Conservation (phyloP, 495 filamentous ascomycete genomes). For the Penicillium ochrochloron region DNA sequence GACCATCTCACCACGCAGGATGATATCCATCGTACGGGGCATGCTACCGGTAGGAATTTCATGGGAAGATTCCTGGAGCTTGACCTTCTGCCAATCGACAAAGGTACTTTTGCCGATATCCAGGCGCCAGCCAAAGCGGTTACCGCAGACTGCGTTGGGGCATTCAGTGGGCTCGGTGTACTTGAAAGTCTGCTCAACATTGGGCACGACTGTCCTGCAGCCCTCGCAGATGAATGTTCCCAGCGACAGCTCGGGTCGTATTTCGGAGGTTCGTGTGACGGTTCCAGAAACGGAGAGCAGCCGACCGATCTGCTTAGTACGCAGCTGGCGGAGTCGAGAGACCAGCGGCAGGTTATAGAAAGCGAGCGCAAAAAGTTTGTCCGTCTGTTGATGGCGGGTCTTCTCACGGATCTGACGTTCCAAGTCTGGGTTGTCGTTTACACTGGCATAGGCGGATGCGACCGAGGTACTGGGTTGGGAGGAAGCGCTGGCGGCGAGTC, state of each 20-base stretch:
- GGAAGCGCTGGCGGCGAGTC: slow-evolving; percentile 68
- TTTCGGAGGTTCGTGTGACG: slow-evolving; percentile 94
- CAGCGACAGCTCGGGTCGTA: slow-evolving; percentile 88
- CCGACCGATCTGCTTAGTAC: slow-evolving; percentile 89
- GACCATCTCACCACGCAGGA: slow-evolving; percentile 97
- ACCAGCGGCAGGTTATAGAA: slow-evolving; percentile 98
- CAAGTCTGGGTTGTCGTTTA: slow-evolving; percentile 59
- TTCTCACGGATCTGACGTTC: slow-evolving; percentile 51
- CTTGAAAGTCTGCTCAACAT: slow-evolving; percentile 96
- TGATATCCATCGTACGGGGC: slow-evolving; percentile 97
- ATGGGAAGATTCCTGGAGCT: slow-evolving; percentile 95
- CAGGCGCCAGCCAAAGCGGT: slow-evolving; percentile 86
- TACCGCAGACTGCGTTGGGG: slow-evolving; percentile 87
- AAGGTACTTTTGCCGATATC: slow-evolving; percentile 98
- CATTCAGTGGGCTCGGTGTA: slow-evolving; percentile 98
- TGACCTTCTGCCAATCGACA: slow-evolving; percentile 98
- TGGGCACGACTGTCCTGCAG: slow-evolving; percentile 78
- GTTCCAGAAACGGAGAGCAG: slow-evolving; percentile 95
- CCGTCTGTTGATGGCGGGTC: slow-evolving; percentile 92
- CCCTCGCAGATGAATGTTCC: slow-evolving; percentile 92
- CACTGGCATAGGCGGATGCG: slow-evolving; percentile 66
- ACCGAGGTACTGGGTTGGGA: slow-evolving; percentile 69
- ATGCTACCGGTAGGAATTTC: slow-evolving; percentile 99
- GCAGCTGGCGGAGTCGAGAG: slow-evolving; percentile 83
- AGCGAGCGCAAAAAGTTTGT: slow-evolving; percentile 92